Evolutionary conservation across 305 asterid genomes (phyloP).

Genomic region (Solanum chacoense): DNA sequence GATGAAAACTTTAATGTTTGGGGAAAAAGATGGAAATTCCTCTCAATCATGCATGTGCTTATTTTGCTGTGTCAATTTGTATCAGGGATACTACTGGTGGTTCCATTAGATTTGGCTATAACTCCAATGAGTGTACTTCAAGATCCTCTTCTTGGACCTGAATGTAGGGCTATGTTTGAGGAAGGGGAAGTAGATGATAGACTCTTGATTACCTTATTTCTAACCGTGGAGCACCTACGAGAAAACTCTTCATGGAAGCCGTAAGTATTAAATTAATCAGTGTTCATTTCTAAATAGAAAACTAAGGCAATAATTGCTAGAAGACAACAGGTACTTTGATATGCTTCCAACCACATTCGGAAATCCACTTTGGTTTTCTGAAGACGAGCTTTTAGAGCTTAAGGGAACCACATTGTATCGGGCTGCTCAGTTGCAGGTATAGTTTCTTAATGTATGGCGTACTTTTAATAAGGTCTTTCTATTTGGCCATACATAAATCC

Average conservation of each 20-base stretch:
- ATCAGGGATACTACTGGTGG: conserved; percentile 55
- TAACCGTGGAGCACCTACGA: conserved; percentile 68
- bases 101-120: conserved; percentile 76
- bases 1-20: background rate
- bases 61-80: background rate
- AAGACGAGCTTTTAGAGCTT: conserved; percentile 72
- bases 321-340: conserved; percentile 52
- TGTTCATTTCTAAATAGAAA: background rate
- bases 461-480: background rate
- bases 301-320: background rate
- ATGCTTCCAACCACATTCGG: conserved; percentile 81
- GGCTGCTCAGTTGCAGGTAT: conserved; percentile 77
- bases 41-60: background rate
- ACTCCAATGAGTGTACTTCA: conserved; percentile 86
- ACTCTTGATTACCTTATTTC: conserved; percentile 67
- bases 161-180: conserved; percentile 60
- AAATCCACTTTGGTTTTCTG: conserved; percentile 80
- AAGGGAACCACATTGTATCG: conserved; percentile 74
- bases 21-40: background rate
- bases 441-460: background rate
- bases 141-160: conserved; percentile 80
- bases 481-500: background rate
- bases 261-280: conserved; percentile 28
- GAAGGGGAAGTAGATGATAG: conserved; percentile 78
- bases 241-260: conserved; percentile 86